Base-by-base conservation (phyloP, 2,329 filamentous ascomycete genomes). In the Aspergillus phoenicis region DNA sequence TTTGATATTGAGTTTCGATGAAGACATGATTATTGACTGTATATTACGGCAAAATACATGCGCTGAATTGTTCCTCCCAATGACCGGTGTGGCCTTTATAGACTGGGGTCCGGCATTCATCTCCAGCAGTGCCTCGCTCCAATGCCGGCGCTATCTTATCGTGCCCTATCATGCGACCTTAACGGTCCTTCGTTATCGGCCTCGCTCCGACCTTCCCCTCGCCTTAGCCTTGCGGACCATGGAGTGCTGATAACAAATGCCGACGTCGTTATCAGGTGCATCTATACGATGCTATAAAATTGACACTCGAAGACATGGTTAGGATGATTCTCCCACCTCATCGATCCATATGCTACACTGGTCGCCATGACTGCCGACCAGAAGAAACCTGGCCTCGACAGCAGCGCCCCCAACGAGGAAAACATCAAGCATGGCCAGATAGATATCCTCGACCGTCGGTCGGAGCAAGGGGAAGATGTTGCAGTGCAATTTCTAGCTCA, bases 151-250 rank as follows among this genome's bases (percentile, higher is more conserved):
- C 41, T 45, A 45, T 53, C 30, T 33, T 38, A 39, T 53, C 51
- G 51, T 24, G 51, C 22, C 30, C n/a, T 30, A 52, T 30, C 28
- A 28, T 28, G 49, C 22, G 49, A 28, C n/a, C n/a, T 43, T 13
- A 24, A 13, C 26, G 7, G 28, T 52, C 5, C 8, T 53, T 26
- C n/a, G 30, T 24, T 53, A 15, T 33, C 51, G 15, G 30, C 51
- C 28, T 53, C 51, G 51, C 51, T 53, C 51, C 51, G 51, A 53
- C 51, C 51, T 53, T 53, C 51, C 51, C 51, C 51, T 20, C 33
- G 30, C 24, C 38, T n/a, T 53, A 39, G 11, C 36, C 30, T 15
- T 8, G 15, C n/a, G 17, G 17, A 24, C 11, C 5, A 6, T 39
- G 5, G 10, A 26, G 51, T 53, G 13, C 24, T 39, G 30, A 53